phyloP scores from a whole-genome alignment of 306 rosid genomes.

The Inga leiocalycina region DNA sequence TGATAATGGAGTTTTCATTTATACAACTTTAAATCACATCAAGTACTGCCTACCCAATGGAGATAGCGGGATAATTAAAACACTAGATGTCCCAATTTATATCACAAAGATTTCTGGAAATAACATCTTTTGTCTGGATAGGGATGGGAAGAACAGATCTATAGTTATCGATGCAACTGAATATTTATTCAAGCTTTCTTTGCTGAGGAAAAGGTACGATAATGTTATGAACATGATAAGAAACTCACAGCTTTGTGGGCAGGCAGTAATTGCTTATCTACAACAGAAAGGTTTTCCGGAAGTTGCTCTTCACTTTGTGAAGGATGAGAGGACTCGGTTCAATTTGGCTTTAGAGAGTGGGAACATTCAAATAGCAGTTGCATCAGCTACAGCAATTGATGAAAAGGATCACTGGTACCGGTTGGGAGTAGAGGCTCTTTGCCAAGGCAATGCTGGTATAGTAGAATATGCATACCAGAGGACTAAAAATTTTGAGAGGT shows the following conservation, averaged over 20 bases:
- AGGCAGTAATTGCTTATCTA: slow-evolving; percentile 92
- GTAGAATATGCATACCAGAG: slow-evolving; percentile 97
- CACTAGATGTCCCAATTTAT: slow-evolving; percentile 92
- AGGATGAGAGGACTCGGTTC: slow-evolving; percentile 88
- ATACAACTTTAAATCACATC: slow-evolving; percentile 87
- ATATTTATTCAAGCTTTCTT: slow-evolving; percentile 84
- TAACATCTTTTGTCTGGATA: slow-evolving; percentile 82
- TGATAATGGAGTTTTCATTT: slow-evolving; percentile 91
- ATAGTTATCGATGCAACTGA: slow-evolving; percentile 85
- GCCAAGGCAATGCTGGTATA: slow-evolving; percentile 95
- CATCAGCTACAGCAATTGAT: slow-evolving; percentile 94
- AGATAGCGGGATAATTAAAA: slow-evolving; percentile 89
- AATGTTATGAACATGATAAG: slow-evolving; percentile 95
- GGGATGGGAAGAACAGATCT: slow-evolving; percentile 87
- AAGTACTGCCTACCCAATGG: slow-evolving; percentile 96
- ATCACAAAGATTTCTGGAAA: slow-evolving; percentile 85
- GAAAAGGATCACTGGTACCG: slow-evolving; percentile 95
- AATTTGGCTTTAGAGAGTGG: slow-evolving; percentile 97
- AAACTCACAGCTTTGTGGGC: slow-evolving; percentile 95
- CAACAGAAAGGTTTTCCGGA: slow-evolving; percentile 98
- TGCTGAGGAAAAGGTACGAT: slow-evolving; percentile 76
- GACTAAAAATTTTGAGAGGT: slow-evolving; percentile 89
- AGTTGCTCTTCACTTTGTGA: slow-evolving; percentile 96
- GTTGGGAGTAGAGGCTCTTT: slow-evolving; percentile 94
- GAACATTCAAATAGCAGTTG: slow-evolving; percentile 91